Evolutionary conservation across 2,329 filamentous ascomycete genomes (phyloP).

Genomic region (Microcera coccophila): DNA sequence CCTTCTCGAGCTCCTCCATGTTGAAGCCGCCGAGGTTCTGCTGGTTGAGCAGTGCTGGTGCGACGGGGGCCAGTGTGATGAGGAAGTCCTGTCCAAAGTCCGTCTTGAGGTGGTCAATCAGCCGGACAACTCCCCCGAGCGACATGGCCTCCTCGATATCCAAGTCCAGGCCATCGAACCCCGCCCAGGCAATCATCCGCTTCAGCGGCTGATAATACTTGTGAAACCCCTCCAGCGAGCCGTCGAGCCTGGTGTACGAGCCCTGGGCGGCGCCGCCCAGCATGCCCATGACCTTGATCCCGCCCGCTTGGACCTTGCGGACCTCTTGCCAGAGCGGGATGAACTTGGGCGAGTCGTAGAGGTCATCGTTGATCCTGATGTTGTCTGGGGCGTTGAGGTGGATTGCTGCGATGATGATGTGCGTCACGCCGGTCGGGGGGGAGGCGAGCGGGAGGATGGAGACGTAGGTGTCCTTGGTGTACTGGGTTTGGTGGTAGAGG

Average conservation of each 20-base stretch:
- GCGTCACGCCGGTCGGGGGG: constrained; percentile 53
- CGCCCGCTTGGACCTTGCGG: constrained; percentile 62
- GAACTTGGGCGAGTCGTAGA: constrained; percentile 60
- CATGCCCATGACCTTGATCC: constrained; percentile 78
- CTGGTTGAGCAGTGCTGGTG: constrained; percentile 57
- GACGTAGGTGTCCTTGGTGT: constrained; percentile 38
- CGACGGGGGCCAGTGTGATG: constrained; percentile 75
- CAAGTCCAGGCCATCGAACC: constrained; percentile 65
- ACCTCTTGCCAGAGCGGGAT: constrained; percentile 74
- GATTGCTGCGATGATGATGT: constrained; percentile 78
- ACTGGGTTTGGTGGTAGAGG: constrained; percentile 50
- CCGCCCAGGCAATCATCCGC: constrained; percentile 56
- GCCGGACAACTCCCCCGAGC: constrained; percentile 57
- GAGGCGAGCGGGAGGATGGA: constrained; percentile 47
- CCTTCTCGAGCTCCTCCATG: constrained; percentile 66
- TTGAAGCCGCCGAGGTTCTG: constrained; percentile 72
- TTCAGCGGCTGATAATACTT: constrained; percentile 67
- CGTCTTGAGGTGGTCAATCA: constrained; percentile 61
- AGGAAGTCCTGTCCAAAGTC: constrained; percentile 68
- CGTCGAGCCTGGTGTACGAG: constrained; percentile 57
- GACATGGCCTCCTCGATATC: constrained; percentile 74
- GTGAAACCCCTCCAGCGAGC: constrained; percentile 60
- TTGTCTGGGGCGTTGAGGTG: constrained; percentile 66
- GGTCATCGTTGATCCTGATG: constrained; percentile 74
- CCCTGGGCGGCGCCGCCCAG: constrained; percentile 76